Base-by-base conservation (phyloP, 2,329 filamentous ascomycete species). In the Alternaria postmessia region DNA sequence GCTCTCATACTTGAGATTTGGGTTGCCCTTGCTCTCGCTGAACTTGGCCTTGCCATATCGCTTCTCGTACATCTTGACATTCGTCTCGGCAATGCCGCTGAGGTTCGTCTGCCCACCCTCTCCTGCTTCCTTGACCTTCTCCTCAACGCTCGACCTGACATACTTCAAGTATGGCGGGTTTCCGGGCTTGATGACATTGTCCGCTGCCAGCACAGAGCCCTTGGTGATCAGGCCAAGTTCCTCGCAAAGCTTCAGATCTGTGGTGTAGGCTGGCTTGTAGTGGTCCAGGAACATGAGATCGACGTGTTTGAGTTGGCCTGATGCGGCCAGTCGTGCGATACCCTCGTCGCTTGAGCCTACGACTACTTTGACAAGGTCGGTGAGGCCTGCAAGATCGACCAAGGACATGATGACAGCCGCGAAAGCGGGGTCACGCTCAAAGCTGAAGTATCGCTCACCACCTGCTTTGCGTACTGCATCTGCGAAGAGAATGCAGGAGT, bases 261-360 rank as follows among this genome's bases (percentile, higher is more conserved):
- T 84, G 1, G 86, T 87, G 74, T 94, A 95, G 0, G 88, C 86
- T 0, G 90, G 89, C 77, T 94, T 94, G 78, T 90, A 89, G 76
- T 95, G 92, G 70, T 95, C 92, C 36, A 95, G 80, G 76, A 95
- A 94, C 76, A 93, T 81, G 39, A 94, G 79, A 68, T 93, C 90
- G 61, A 93, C 86, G 46, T 84, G 82, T 24, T 81, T 77, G 24
- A 93, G 74, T 5, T 74, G 70, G 0, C 87, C 87, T 3, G 81
- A 75, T 1, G 79, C 70, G 63, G 88, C 82, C 5, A 94, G 81
- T 5, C 86, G 84, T 49, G 84, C 82, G 46, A 94, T 82, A 0
- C 88, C 88, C n/a, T 84, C 82, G 60, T 89, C 86, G 65, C 89
- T 91, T 4, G 88, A 83, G 4, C 91, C 92, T 24, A 93, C 85